phyloP scores from a whole-genome alignment of 2,329 filamentous ascomycete species.

The Septoria linicola region DNA sequence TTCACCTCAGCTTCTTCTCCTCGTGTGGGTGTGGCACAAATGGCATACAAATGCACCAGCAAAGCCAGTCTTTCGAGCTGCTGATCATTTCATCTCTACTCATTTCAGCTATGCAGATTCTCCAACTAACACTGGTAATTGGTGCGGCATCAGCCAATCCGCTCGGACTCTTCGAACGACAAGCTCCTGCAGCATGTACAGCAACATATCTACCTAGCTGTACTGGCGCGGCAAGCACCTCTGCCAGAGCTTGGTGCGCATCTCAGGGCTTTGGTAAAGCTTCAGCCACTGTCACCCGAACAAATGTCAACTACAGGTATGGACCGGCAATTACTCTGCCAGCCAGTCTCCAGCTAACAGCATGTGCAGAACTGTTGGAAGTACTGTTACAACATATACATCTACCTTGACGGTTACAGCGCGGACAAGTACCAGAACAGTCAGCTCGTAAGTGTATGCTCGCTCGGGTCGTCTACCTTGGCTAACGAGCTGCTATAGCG shows the following conservation, averaged over 20 bases:
- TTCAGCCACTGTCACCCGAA: neutral
- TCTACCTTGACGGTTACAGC: slow-evolving; percentile 4
- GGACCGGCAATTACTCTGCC: neutral
- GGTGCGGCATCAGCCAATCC: slow-evolving; percentile 5
- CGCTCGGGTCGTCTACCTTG: neutral
- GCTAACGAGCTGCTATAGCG: neutral
- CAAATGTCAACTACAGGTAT: slow-evolving; percentile 1
- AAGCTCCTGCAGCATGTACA: slow-evolving; percentile 5
- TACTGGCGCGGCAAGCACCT: slow-evolving; percentile 2
- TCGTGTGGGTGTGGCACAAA: no score
- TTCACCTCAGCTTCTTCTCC: no score
- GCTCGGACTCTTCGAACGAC: slow-evolving; percentile 2
- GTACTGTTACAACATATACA: neutral
- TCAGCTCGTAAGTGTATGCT: slow-evolving; percentile 1
- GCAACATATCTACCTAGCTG: slow-evolving; percentile 5
- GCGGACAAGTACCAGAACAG: slow-evolving; percentile 7
- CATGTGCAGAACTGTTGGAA: neutral
- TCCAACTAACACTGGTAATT: neutral
- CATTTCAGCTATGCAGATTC: neutral
- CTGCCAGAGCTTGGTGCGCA: slow-evolving; percentile 5
- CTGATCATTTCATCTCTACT: no score
- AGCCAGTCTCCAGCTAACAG: neutral
- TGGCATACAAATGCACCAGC: no score
- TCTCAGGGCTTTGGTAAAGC: neutral
- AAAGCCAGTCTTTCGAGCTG: no score